phyloP scores from a whole-genome alignment of 345 rosid genomes.

The Camelina sativa region DNA sequence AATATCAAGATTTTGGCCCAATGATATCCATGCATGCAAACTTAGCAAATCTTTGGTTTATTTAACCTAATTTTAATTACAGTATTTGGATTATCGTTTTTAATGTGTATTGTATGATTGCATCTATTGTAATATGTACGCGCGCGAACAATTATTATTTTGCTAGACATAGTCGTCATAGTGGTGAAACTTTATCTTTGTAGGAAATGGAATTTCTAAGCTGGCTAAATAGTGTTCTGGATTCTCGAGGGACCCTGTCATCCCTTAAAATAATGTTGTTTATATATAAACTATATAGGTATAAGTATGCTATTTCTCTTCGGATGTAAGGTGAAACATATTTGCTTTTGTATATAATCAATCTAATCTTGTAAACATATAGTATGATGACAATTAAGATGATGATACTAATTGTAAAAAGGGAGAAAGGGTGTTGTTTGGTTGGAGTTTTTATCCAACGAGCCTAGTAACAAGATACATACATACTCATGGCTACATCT shows the following conservation, averaged over 20 bases:
- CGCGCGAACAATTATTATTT: too few species aligned
- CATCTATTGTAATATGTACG: not conserved
- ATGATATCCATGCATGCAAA: not conserved
- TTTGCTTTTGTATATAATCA: not conserved
- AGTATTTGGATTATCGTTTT: not conserved
- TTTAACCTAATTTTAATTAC: not conserved
- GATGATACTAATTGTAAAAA: not conserved
- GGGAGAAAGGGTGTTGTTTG: not conserved
- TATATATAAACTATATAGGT: too few species aligned
- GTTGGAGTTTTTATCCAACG: slow-evolving; percentile 8
- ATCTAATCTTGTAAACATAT: not conserved
- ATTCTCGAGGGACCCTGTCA: slow-evolving; percentile 27
- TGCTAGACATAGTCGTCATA: not conserved
- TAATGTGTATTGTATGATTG: not conserved
- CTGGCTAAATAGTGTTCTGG: slow-evolving; percentile 31
- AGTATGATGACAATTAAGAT: not conserved
- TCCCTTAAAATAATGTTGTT: not conserved
- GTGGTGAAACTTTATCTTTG: slow-evolving; percentile 5
- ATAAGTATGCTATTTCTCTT: too few species aligned
- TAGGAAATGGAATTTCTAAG: slow-evolving; percentile 25
- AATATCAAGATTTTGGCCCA: slow-evolving; percentile 6
- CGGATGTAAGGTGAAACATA: too few species aligned
- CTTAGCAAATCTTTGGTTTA: not conserved
- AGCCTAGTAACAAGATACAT: not conserved
- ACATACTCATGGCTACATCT: slow-evolving; percentile 2